Evolutionary conservation across 2,329 filamentous ascomycete species (phyloP).

Genomic region (Fusarium stilboides): DNA sequence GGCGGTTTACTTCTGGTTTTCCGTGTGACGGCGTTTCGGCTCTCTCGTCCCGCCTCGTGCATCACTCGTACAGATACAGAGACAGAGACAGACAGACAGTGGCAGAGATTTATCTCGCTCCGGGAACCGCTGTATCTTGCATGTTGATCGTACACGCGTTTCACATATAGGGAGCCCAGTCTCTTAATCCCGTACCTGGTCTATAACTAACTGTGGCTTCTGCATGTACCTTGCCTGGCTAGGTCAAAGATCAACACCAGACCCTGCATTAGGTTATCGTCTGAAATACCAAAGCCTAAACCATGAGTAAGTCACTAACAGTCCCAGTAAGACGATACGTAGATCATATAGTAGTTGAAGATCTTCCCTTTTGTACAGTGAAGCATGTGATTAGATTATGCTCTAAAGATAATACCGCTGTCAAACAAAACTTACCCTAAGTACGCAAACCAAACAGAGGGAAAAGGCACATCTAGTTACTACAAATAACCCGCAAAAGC

Average conservation of each 20-base stretch:
- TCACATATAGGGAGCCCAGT: conserved; percentile 12
- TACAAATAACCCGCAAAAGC: conserved; percentile 9
- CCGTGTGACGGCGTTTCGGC: conserved; percentile 18
- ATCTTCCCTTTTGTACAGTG: no score
- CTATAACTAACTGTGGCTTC: conserved; percentile 18
- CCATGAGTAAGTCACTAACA: background rate
- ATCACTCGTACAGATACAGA: conserved; percentile 15
- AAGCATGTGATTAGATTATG: no score
- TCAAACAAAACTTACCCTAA: background rate
- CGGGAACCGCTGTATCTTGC: conserved; percentile 28
- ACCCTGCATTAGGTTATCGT: conserved; percentile 30
- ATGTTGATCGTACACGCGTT: conserved; percentile 35
- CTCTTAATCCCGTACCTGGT: conserved; percentile 6
- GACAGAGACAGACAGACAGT: no score
- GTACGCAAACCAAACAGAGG: background rate
- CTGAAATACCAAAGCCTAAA: background rate
- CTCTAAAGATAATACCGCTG: no score
- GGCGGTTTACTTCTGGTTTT: conserved; percentile 19
- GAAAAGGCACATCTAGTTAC: background rate
- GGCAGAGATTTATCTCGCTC: conserved; percentile 31
- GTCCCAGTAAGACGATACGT: no score
- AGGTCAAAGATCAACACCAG: conserved; percentile 9
- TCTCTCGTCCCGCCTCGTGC: conserved; percentile 32
- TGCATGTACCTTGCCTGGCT: conserved; percentile 18
- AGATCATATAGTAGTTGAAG: no score